These are phyloP conservation scores for Saccharomycopsis guyanensis DNA, from an alignment of 805 yeast genomes.

Conservation along the genomic window DNA sequence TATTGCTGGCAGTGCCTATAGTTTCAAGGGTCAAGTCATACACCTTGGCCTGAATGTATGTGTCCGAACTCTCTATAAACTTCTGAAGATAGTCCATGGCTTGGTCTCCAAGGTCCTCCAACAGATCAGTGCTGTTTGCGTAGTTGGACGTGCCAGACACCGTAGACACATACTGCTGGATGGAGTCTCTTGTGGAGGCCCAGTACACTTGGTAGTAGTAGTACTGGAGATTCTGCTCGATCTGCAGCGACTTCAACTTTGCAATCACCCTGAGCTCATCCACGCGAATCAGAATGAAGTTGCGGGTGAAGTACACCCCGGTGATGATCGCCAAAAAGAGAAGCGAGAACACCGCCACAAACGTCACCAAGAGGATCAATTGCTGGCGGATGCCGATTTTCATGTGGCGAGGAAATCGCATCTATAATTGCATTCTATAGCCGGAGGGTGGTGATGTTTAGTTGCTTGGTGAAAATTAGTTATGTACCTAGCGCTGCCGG, in stretches of 20 bases:
- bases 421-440: background rate
- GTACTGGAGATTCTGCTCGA: conserved; percentile 57
- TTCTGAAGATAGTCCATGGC: conserved; percentile 46
- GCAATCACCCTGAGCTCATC: conserved; percentile 73
- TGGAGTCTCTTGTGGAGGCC: conserved; percentile 51
- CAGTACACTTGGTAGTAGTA: conserved; percentile 63
- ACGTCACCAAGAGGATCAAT: conserved; percentile 59
- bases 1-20: conserved; percentile 38
- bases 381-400: conserved; percentile 65
- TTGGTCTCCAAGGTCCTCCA: conserved; percentile 36
- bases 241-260: conserved; percentile 72
- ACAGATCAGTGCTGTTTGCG: conserved; percentile 56
- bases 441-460: background rate
- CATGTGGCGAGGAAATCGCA: conserved; percentile 14
- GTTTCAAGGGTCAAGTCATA: conserved; percentile 52
- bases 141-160: conserved; percentile 1
- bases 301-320: conserved; percentile 64
- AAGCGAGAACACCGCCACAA: conserved; percentile 63
- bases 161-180: conserved; percentile 38
- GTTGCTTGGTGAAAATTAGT: background rate
- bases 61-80: conserved; percentile 55
- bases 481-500: background rate
- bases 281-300: conserved; percentile 52
- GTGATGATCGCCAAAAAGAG: conserved; percentile 68
- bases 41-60: conserved; percentile 55